phyloP scores from a whole-genome alignment of 2,329 filamentous ascomycete genomes.

The Pseudogymnoascus sp. region DNA sequence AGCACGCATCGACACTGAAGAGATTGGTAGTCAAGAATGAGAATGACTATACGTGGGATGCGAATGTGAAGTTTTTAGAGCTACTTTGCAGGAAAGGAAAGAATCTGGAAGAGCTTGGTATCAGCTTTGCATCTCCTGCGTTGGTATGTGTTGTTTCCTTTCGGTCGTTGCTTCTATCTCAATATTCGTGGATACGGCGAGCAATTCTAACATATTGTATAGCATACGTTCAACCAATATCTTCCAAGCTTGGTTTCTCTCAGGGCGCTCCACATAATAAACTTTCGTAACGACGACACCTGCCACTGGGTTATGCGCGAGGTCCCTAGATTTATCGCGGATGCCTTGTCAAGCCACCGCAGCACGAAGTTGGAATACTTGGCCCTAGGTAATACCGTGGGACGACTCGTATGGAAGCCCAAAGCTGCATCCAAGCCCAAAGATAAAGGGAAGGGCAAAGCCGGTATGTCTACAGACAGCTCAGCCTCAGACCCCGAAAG shows the following conservation, averaged over 20 bases:
- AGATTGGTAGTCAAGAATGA: constrained; percentile 56
- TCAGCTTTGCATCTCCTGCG: constrained; percentile 42
- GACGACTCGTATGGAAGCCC: constrained; percentile 38
- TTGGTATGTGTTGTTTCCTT: constrained; percentile 43
- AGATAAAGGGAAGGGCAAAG: constrained; percentile 21
- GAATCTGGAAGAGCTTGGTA: constrained; percentile 47
- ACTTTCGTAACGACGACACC: constrained; percentile 48
- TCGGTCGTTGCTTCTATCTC: background rate
- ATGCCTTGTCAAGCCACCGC: constrained; percentile 49
- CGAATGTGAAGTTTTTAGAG: constrained; percentile 46
- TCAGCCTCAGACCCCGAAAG: constrained; percentile 17
- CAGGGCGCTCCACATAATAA: constrained; percentile 47
- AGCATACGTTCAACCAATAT: constrained; percentile 53
- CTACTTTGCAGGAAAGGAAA: constrained; percentile 45
- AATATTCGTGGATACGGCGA: constrained; percentile 7
- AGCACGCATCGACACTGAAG: constrained; percentile 47
- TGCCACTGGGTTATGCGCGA: constrained; percentile 51
- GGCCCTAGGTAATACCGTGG: constrained; percentile 43
- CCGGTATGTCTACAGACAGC: constrained; percentile 12
- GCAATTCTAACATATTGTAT: constrained; percentile 10
- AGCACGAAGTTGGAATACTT: constrained; percentile 51
- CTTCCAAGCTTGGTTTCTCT: constrained; percentile 41
- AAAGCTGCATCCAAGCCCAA: constrained; percentile 22
- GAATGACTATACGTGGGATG: constrained; percentile 46
- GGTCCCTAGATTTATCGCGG: constrained; percentile 50